Evolutionary conservation across 176 grass and related monocot genomes (phyloP).

Genomic region (Rhynchospora breviuscula): DNA sequence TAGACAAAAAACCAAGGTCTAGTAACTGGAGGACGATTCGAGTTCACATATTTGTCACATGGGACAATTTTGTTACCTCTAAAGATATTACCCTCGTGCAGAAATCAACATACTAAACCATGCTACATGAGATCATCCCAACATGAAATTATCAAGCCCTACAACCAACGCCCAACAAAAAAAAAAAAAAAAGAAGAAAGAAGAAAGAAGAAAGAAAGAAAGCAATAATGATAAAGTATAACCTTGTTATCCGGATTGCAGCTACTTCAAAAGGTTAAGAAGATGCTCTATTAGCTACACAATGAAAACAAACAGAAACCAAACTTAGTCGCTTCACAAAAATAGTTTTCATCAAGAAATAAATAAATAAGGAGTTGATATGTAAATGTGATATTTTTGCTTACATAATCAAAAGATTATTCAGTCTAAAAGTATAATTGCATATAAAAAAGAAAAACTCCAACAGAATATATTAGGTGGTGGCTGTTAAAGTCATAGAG

Average conservation of each 20-base stretch:
- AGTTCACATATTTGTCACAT: neutral
- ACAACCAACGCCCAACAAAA: neutral
- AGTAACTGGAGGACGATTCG: neutral
- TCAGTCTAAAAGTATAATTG: neutral
- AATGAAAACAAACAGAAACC: neutral
- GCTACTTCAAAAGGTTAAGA: neutral
- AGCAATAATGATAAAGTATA: neutral
- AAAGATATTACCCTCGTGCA: neutral
- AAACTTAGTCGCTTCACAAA: neutral
- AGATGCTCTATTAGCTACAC: neutral
- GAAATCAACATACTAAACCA: neutral
- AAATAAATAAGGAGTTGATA: neutral
- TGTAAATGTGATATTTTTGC: neutral
- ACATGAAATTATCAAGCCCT: neutral
- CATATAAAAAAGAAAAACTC: neutral
- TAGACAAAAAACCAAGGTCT: neutral
- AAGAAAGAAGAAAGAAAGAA: no score
- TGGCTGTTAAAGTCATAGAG: slow-evolving; percentile 9
- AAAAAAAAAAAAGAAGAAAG: no score
- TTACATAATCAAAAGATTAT: neutral
- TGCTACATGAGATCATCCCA: neutral
- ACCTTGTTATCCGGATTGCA: neutral
- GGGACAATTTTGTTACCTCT: neutral
- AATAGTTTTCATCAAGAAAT: neutral
- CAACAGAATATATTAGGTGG: neutral